phyloP scores from a whole-genome alignment of 768 basidiomycete genomes.

The Lactarius psammicola region DNA sequence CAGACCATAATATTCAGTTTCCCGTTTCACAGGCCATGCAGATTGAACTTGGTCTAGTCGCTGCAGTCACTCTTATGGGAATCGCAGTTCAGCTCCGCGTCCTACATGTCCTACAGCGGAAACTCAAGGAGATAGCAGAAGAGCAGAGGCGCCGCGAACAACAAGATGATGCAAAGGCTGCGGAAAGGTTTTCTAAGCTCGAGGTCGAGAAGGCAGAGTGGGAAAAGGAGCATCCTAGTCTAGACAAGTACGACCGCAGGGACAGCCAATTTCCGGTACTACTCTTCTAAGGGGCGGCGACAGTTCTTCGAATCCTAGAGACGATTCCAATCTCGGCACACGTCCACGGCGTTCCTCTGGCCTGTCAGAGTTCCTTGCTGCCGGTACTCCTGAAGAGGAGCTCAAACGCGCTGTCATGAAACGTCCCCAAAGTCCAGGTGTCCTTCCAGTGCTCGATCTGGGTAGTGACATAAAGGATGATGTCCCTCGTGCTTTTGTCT shows the following conservation, averaged over 20 bases:
- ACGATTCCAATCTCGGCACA: slow-evolving; percentile 51
- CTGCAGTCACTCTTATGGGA: slow-evolving; percentile 80
- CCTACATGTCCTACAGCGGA: slow-evolving; percentile 72
- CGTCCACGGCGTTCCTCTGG: slow-evolving; percentile 64
- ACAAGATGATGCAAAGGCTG: slow-evolving; percentile 73
- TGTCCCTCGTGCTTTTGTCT: slow-evolving; percentile 68
- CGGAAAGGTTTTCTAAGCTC: slow-evolving; percentile 62
- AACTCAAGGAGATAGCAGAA: slow-evolving; percentile 74
- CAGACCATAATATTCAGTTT: slow-evolving; percentile 62
- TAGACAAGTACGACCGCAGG: slow-evolving; percentile 57
- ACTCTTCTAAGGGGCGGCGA: slow-evolving; percentile 62
- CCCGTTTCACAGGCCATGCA: slow-evolving; percentile 89
- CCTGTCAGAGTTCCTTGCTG: slow-evolving; percentile 70
- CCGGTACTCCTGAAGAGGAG: slow-evolving; percentile 62
- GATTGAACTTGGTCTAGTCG: slow-evolving; percentile 89
- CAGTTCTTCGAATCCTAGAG: slow-evolving; percentile 42
- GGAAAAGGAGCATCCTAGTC: slow-evolving; percentile 80
- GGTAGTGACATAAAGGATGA: slow-evolving; percentile 72
- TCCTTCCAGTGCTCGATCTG: slow-evolving; percentile 69
- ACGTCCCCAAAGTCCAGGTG: slow-evolving; percentile 51
- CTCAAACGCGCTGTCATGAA: slow-evolving; percentile 47
- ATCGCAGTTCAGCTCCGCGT: slow-evolving; percentile 88
- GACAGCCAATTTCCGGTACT: slow-evolving; percentile 62
- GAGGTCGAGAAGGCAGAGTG: slow-evolving; percentile 75
- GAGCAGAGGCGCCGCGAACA: slow-evolving; percentile 71